Base-by-base conservation (phyloP, 2,329 filamentous ascomycete species). In the Westerdykella aurantiaca region DNA sequence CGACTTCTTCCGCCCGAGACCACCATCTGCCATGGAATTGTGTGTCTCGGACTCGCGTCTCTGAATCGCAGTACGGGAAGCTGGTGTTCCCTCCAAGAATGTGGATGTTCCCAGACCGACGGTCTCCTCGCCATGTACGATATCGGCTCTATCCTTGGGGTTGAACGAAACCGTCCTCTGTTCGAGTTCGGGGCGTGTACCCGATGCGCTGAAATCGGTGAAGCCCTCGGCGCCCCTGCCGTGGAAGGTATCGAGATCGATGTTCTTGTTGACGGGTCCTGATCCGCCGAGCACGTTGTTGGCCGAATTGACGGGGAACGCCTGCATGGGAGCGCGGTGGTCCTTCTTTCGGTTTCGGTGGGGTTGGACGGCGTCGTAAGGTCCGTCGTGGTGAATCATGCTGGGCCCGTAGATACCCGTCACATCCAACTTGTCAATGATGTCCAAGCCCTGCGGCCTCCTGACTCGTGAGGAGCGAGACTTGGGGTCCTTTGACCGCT, bases 371-470 rank as follows among this genome's bases (percentile, higher is more conserved):
- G 93, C 93, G 68, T 98, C 93, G 59, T 96, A 98, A 4, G 93
- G 93, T 1, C 93, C 93, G 60, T 97, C 93, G 62, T 98, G 93
- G 60, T 98, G 93, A 70, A 97, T 95, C 55, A 95, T 74, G 69
- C 91, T 90, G 58, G 86, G 88, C 45, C 93, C 91, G 63, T 95
- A 96, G 56, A 97, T 94, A 66, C 90, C 90, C 4, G 90, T 96
- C 50, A 93, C 90, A 72, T 97, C 93, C 52, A 98, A 75, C 66
- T 96, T 91, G 71, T 98, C 93, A 59, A 98, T 97, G 37, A 97
- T 79, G 65, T 98, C 93, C 52, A 97, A 68, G 25, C 77, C 70
- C 40, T 70, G 65, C 12, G 71, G 71, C 55, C 67, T 69, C 58
- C 58, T 64, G 29, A 68, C 60, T 50, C 58, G 57, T 39, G 57